Conservation (phyloP, 2,329 filamentous ascomycete species). For the Diaporthe vaccinii region DNA sequence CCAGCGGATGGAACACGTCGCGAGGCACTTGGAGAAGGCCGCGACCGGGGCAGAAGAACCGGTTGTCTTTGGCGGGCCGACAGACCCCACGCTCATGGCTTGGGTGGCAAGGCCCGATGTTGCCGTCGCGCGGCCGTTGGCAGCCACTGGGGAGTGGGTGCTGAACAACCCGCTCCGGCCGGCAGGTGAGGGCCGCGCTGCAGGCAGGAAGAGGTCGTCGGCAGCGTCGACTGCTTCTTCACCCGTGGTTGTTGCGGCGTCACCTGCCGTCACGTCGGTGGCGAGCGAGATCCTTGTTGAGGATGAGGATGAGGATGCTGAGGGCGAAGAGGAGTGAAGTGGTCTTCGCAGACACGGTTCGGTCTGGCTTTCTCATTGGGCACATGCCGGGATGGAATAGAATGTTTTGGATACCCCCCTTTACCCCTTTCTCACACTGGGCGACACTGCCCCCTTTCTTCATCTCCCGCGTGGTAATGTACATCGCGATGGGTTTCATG, state of each 20-base stretch:
- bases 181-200: constrained; percentile 31
- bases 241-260: constrained; percentile 1
- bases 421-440: background rate
- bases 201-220: constrained; percentile 33
- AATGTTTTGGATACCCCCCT: constrained; percentile 29
- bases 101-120: constrained; percentile 57
- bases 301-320: constrained; percentile 42
- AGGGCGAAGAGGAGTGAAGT: constrained; percentile 41
- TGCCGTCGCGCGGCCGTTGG: constrained; percentile 50
- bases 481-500: background rate
- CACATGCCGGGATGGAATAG: constrained; percentile 5
- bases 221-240: background rate
- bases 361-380: background rate
- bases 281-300: constrained; percentile 39
- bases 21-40: constrained; percentile 78
- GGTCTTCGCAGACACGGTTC: background rate
- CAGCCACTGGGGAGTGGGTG: constrained; percentile 49
- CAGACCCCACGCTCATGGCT: constrained; percentile 54
- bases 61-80: constrained; percentile 55
- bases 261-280: constrained; percentile 14
- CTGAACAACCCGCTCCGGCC: constrained; percentile 49
- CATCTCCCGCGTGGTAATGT: background rate
- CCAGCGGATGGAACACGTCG: constrained; percentile 88
- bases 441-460: background rate
- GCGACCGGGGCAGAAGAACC: constrained; percentile 50